Percentiles rank a stretch among this genome's conserved stretches.
Conservation (phyloP, 805 yeast species). For the Kodamaea restingae region DNA sequence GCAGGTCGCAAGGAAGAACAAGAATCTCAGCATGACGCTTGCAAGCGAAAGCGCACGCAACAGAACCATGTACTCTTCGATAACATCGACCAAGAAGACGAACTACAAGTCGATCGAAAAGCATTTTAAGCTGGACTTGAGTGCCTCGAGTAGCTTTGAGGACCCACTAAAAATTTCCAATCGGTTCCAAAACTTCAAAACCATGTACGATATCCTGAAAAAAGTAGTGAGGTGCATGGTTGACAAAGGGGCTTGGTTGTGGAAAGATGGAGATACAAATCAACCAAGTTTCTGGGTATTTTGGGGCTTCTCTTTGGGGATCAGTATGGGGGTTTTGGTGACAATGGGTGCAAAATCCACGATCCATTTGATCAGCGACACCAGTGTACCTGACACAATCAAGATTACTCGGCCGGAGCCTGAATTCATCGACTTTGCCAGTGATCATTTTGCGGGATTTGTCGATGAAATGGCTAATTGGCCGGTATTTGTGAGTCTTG, state of each 20-base stretch:
- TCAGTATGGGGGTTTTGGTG: slow-evolving; percentile 29
- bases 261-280: background rate
- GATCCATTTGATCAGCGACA: background rate
- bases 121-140: slow-evolving; percentile 27
- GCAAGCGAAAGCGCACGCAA: slow-evolving; percentile 8
- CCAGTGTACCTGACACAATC: background rate
- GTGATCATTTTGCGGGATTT: background rate
- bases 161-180: slow-evolving; percentile 32
- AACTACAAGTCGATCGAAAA: slow-evolving; percentile 29
- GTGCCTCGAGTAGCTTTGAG: slow-evolving; percentile 19
- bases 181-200: slow-evolving; percentile 19
- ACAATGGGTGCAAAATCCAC: slow-evolving; percentile 3
- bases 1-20: slow-evolving; percentile 9
- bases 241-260: background rate
- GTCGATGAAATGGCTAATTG: slow-evolving; percentile 3
- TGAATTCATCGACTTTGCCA: slow-evolving; percentile 2
- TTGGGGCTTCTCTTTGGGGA: slow-evolving; percentile 34
- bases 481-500: slow-evolving; percentile 1
- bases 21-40: slow-evolving; percentile 8
- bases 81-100: slow-evolving; percentile 18
- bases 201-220: slow-evolving; percentile 15
- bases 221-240: slow-evolving; percentile 1
- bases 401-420: background rate
- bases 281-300: slow-evolving; percentile 19
- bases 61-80: slow-evolving; percentile 20